A percentile compares a stretch with the other conserved stretches of the same genome.
Evolutionary conservation across 345 rosid genomes (phyloP).

Genomic region (Populus pruinosa): DNA sequence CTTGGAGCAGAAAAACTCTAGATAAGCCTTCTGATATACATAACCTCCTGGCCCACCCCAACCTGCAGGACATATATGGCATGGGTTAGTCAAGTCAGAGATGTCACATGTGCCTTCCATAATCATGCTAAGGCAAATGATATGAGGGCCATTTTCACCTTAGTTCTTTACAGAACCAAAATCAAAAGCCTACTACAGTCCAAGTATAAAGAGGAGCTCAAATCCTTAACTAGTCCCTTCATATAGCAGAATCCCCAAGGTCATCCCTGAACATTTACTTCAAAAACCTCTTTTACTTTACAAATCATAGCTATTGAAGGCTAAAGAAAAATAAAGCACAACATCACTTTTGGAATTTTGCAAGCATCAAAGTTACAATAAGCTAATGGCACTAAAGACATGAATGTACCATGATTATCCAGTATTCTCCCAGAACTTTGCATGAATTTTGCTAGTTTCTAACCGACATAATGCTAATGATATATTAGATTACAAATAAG

Average conservation of each 20-base stretch:
- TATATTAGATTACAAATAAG: not conserved
- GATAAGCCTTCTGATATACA: constrained; percentile 91
- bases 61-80: constrained; percentile 43
- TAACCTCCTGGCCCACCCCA: constrained; percentile 99
- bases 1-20: constrained; percentile 90
- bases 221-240: not conserved
- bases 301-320: not conserved
- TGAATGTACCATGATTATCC: not conserved
- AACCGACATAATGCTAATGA: not conserved
- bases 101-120: not conserved
- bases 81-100: not conserved
- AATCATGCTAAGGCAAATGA: not conserved
- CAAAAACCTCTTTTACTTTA: not conserved
- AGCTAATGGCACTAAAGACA: not conserved
- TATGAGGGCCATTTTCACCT: not conserved
- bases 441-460: not conserved
- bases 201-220: not conserved
- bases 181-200: not conserved
- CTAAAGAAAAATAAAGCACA: not conserved
- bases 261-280: not conserved
- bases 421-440: not conserved
- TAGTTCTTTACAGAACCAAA: not conserved
- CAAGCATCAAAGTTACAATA: not conserved
- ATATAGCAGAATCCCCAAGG: not conserved
- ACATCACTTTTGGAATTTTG: not conserved